Base-by-base conservation (phyloP, 2,329 filamentous ascomycete genomes). In the Teratosphaeria viscida region DNA sequence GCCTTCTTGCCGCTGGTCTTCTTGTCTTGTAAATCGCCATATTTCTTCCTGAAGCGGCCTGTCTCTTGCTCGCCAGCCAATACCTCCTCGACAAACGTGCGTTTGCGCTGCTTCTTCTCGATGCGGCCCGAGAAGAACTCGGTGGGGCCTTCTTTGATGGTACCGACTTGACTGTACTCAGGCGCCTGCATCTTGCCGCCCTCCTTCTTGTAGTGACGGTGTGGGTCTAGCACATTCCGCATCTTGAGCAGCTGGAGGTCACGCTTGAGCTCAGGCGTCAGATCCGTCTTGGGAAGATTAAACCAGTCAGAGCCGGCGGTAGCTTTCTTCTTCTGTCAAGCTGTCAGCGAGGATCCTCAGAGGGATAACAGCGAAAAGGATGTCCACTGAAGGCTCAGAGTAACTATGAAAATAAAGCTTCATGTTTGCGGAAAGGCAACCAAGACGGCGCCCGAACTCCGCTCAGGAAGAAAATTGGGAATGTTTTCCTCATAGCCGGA, bases 141-240 rank as follows among this genome's bases (percentile, higher is more conserved):
- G 0, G 90, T 92, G 1, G 91, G 86, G 1, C 92, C 92, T 69
- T 95, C 87, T 59, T 96, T 82, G 61, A 99, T 84, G 5, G 89
- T 92, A 60, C 92, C 94, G 32, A 96, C 84, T 68, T 95, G 90
- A 23, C 89, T 95, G 71, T 88, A 97, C 62, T 90, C 85, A 1
- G 94, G 94, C 1, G 87, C 76, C 62, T 84, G 79, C 60, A 82
- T 80, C 71, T 88, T 91, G 59, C 84, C 81, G 56, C 78, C 82
- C 57, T 92, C 86, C 74, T 96, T 97, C 73, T 92, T 95, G 79
- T 95, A 95, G 69, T 92, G 88, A 56, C 88, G 82, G 72, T 97
- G 92, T 0, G 91, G 86, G 65, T 97, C 92, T 26, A 97, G 80
- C 23, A 96, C 86, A 59, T 86, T 87, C 73, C 94, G 85, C 87